Base-by-base conservation (phyloP, 768 basidiomycete species). In the Amanita inopinata region DNA sequence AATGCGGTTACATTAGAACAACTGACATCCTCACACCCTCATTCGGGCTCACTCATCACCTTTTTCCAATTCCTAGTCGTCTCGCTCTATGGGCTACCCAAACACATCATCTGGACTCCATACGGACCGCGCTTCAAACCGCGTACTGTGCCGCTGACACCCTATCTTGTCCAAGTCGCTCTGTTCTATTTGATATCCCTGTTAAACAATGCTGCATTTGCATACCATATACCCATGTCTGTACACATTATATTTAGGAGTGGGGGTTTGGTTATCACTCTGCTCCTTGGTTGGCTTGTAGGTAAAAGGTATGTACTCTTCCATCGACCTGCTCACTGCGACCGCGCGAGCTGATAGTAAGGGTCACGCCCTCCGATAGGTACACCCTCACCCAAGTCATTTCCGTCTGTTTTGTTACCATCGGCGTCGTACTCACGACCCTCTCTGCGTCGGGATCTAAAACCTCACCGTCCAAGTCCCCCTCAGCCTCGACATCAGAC, bases 191-290 rank as follows among this genome's bases (percentile, higher is more conserved):
- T 71, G 3, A 69, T 90, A 39, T 91, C 87, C 4, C 56, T 85
- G 47, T 66, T 97, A 50, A 97, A 96, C 59, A 96, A 93, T 63
- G 76, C 74, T n/a, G 91, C 89, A 0, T 94, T 97, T 55, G 83
- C 73, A 4, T 91, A 83, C 56, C 61, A 71, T 30, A 82, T 96
- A 46, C 91, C 93, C 15, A 90, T 96, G 78, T 64, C 86, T 0
- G 82, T 97, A 1, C 92, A 97, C 61, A 94, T 97, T 58, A 84
- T 97, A 47, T 94, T 94, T 56, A 73, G 92, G 31, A 89, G 86
- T 51, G 91, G 86, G 0, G 92, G 91, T 0, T 65, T 94, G 42
- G 74, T 89, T 23, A 68, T 92, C 20, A 90, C 81, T 52, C 82
- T 97, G 78, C 20, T 83, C 10, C 69, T 92, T 38, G 90, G 89